phyloP scores from a whole-genome alignment of 306 rosid species.

The Vachellia pachyceras region DNA sequence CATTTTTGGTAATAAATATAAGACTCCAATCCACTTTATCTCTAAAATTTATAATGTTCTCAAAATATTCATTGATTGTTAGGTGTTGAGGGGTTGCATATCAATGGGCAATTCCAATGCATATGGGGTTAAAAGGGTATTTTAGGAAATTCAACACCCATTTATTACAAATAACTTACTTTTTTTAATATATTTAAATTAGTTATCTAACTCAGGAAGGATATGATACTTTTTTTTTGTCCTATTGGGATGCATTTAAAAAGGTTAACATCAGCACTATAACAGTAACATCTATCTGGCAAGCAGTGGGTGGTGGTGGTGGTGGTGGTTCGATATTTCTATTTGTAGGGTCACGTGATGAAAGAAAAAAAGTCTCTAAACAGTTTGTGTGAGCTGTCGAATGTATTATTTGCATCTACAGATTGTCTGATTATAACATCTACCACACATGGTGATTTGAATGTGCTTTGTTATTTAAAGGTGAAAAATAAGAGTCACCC shows the following conservation, averaged over 20 bases:
- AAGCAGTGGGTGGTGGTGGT: neutral
- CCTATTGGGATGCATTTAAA: slow-evolving; percentile 19
- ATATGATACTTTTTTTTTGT: too few species aligned
- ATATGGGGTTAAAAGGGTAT: too few species aligned
- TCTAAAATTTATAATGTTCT: too few species aligned
- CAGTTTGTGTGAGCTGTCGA: neutral
- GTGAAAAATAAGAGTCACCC: neutral
- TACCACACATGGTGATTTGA: neutral
- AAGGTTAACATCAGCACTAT: neutral
- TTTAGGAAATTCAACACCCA: too few species aligned
- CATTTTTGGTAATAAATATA: neutral
- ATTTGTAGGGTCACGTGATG: neutral
- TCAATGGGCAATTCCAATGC: too few species aligned
- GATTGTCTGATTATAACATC: slow-evolving; percentile 40
- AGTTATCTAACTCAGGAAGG: too few species aligned
- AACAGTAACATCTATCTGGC: slow-evolving; percentile 36
- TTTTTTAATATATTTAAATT: too few species aligned
- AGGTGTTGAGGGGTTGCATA: too few species aligned
- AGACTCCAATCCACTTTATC: too few species aligned
- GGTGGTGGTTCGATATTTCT: neutral
- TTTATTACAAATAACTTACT: too few species aligned
- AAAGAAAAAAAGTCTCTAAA: neutral
- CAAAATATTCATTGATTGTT: too few species aligned
- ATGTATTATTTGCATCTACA: slow-evolving; percentile 41
- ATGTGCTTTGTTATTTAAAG: neutral